Evolutionary conservation across 352 stramenopile genomes (phyloP).

Genomic region (Globisporangium paddicum): DNA sequence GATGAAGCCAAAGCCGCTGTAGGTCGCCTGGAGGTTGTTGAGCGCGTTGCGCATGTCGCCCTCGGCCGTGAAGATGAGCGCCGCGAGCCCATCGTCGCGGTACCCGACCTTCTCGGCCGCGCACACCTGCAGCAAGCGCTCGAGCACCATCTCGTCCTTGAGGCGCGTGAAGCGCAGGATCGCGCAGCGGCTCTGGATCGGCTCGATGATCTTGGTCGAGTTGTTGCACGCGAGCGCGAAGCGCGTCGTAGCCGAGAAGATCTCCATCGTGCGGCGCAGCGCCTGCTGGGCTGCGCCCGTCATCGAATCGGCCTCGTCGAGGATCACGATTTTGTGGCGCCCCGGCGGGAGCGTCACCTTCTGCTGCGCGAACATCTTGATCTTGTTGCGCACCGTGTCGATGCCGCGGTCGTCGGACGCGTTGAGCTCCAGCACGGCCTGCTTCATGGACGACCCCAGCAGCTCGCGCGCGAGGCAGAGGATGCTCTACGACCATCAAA

Average conservation of each 20-base stretch:
- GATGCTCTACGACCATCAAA: too few relatives aligned
- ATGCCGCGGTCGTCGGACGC: conserved; percentile 95
- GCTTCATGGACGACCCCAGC: conserved; percentile 75
- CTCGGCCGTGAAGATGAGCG: conserved; percentile 98
- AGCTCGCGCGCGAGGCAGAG: conserved; percentile 88
- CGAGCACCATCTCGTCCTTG: conserved; percentile 94
- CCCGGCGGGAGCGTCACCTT: conserved; percentile 92
- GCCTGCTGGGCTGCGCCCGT: conserved; percentile 97
- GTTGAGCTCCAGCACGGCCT: conserved; percentile 97
- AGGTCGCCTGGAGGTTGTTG: conserved; percentile 98
- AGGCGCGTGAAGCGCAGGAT: conserved; percentile 97
- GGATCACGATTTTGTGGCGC: conserved; percentile 98
- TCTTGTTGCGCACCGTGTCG: conserved; percentile 93
- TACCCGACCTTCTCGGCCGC: conserved; percentile 87
- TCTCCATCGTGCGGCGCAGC: conserved; percentile 97
- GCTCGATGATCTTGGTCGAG: conserved; percentile 99
- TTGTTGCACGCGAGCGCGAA: conserved; percentile 99
- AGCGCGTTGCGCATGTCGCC: conserved; percentile 99
- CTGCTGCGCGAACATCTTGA: conserved; percentile 99
- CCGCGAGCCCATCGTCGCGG: conserved; percentile 92
- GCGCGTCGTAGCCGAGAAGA: conserved; percentile 96
- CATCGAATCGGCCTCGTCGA: conserved; percentile 99
- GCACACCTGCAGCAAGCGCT: conserved; percentile 92
- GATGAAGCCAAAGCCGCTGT: conserved; percentile 94
- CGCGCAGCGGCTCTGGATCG: conserved; percentile 97